These are phyloP conservation scores for Psilocybe azurescens DNA, from an alignment of 768 basidiomycete genomes.

Conservation along the genomic window DNA sequence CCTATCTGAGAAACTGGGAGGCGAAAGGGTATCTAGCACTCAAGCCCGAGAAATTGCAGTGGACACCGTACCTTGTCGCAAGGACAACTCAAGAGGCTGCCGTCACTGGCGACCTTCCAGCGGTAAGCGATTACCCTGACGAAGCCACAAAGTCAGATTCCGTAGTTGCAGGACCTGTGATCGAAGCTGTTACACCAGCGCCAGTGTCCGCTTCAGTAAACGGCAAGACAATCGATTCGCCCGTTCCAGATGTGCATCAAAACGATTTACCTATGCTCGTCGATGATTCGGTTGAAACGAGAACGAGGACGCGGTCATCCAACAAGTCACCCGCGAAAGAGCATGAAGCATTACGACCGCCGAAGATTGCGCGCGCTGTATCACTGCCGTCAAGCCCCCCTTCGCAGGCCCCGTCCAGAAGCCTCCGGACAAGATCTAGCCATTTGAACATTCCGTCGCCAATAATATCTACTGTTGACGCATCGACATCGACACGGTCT, in stretches of 20 bases:
- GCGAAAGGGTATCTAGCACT: slow-evolving; percentile 78
- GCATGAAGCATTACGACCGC: slow-evolving; percentile 8
- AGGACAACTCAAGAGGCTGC: slow-evolving; percentile 36
- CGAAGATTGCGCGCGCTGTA: slow-evolving; percentile 10
- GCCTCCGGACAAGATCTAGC: slow-evolving; percentile 20
- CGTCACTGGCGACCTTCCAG: slow-evolving; percentile 14
- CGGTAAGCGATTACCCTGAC: slow-evolving; percentile 19
- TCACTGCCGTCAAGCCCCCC: slow-evolving; percentile 16
- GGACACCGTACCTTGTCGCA: slow-evolving; percentile 89
- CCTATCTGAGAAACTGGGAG: slow-evolving; percentile 73
- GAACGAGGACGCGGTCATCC: slow-evolving; percentile 18
- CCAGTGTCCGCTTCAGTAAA: background rate
- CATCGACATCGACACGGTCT: slow-evolving; percentile 14
- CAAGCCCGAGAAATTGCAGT: slow-evolving; percentile 86
- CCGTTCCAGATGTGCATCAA: slow-evolving; percentile 4
- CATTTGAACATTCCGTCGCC: slow-evolving; percentile 17
- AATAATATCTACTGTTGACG: slow-evolving; percentile 3
- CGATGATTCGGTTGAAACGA: slow-evolving; percentile 15
- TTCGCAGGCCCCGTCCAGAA: slow-evolving; percentile 11
- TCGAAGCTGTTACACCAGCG: slow-evolving; percentile 16
- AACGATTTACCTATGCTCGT: slow-evolving; percentile 22
- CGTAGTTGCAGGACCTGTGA: background rate
- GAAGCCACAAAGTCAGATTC: slow-evolving; percentile 6
- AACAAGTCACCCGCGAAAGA: slow-evolving; percentile 15
- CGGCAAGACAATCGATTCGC: slow-evolving; percentile 14